A percentile compares a stretch with the other conserved stretches of the same genome.
phyloP scores from a whole-genome alignment of 2,329 filamentous ascomycete genomes.

The Chalaropsis ovoidea region DNA sequence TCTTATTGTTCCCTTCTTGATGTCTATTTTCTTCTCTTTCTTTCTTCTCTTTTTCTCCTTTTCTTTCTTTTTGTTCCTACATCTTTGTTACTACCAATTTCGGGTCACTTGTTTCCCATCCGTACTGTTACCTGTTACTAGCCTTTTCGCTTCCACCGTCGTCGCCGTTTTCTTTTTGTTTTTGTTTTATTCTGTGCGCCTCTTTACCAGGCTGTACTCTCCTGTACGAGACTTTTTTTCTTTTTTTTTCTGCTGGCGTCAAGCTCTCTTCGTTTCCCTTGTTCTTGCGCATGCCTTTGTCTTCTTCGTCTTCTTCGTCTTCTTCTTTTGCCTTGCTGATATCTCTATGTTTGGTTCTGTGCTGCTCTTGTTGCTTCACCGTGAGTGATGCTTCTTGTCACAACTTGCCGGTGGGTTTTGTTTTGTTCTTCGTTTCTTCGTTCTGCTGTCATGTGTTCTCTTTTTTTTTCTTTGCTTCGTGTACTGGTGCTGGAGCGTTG shows the following conservation, averaged over 20 bases:
- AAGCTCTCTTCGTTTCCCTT: background rate
- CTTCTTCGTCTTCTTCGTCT: background rate
- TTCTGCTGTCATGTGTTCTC: background rate
- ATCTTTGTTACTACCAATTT: background rate
- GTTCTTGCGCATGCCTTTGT: background rate
- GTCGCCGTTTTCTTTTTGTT: background rate
- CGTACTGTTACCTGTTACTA: too few relatives aligned
- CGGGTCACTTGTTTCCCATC: too few relatives aligned
- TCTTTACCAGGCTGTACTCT: background rate
- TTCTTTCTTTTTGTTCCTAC: background rate
- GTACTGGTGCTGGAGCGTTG: slow-evolving; percentile 8
- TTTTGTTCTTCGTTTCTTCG: background rate
- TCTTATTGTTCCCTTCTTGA: background rate
- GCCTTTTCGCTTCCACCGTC: too few relatives aligned
- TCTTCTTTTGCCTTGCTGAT: background rate
- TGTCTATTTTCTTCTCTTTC: background rate
- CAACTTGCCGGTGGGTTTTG: background rate
- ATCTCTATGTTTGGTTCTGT: slow-evolving; percentile 6
- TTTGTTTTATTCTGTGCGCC: background rate
- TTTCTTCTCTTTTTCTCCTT: background rate
- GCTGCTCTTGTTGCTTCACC: background rate
- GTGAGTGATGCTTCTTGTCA: background rate
- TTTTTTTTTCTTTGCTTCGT: slow-evolving; percentile 7
- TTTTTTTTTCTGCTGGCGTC: background rate
- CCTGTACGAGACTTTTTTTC: background rate